These are phyloP conservation scores for Claviceps pazoutovae DNA, from an alignment of 2,329 filamentous ascomycete genomes.

Conservation along the genomic window DNA sequence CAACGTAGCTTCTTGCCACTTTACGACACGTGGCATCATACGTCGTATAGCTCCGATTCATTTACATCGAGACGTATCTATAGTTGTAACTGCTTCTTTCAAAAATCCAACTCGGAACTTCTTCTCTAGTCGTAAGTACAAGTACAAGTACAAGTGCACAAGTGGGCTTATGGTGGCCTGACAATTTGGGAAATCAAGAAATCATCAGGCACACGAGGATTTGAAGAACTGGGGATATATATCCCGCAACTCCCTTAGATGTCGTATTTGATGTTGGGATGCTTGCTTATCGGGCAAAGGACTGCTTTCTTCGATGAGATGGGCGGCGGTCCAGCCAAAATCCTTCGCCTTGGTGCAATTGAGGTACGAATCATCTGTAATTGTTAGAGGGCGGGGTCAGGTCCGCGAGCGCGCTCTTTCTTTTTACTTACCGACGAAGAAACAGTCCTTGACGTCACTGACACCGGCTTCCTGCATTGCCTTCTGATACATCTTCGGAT, in stretches of 20 bases:
- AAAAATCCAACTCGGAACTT: neutral
- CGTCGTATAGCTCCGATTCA: no score
- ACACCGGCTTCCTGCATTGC: conserved; percentile 77
- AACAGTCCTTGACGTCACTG: conserved; percentile 57
- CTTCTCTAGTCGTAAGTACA: neutral
- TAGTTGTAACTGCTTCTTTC: no score
- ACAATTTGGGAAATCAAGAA: neutral
- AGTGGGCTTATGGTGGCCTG: neutral
- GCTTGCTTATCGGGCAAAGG: conserved; percentile 48
- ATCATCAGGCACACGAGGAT: conserved; percentile 14
- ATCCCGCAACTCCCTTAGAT: conserved; percentile 59
- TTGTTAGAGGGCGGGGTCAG: conserved; percentile 1
- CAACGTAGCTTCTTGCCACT: no score
- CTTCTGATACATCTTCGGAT: conserved; percentile 69
- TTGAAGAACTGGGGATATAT: conserved; percentile 84
- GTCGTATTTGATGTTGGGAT: conserved; percentile 60
- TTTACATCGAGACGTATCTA: no score
- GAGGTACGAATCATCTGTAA: conserved; percentile 65
- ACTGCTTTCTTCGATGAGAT: conserved; percentile 69
- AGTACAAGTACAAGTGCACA: neutral
- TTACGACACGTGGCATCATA: no score
- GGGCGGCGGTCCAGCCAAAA: conserved; percentile 74
- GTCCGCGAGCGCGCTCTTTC: no score
- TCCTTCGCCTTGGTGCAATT: conserved; percentile 68
- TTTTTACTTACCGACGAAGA: conserved; percentile 66